phyloP scores from a whole-genome alignment of 169 alveolate genomes.

The Plasmodium ovale region DNA sequence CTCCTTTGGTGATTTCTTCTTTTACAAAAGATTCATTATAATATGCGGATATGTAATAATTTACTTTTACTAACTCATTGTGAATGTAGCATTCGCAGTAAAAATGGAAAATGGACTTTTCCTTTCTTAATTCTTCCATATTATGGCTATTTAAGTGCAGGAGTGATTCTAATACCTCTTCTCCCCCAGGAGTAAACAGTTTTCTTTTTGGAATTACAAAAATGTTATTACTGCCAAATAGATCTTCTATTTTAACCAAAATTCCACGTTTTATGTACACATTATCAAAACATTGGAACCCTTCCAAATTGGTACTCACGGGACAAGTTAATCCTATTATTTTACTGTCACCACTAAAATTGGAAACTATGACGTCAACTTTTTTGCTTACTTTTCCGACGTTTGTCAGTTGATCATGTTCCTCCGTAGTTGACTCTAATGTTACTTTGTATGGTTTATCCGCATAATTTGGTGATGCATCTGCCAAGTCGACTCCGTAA shows the following conservation, averaged over 20 bases:
- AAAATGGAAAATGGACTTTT: constrained; percentile 19
- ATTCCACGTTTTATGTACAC: background rate
- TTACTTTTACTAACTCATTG: background rate
- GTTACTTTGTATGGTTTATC: no score
- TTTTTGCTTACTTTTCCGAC: background rate
- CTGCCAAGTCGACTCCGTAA: constrained; percentile 13
- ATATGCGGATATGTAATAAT: constrained; percentile 36
- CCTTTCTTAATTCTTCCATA: constrained; percentile 23
- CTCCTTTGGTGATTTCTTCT: background rate
- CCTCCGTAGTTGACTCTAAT: no score
- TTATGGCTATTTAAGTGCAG: constrained; percentile 22
- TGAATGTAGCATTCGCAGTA: constrained; percentile 6
- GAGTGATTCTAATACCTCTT: constrained; percentile 7
- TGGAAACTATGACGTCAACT: constrained; percentile 5
- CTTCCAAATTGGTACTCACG: background rate
- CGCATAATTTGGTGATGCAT: constrained; percentile 28
- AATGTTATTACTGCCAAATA: constrained; percentile 21
- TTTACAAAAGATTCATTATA: background rate
- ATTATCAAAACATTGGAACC: constrained; percentile 11
- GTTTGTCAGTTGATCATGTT: background rate
- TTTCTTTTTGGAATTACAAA: constrained; percentile 16
- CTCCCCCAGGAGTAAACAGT: background rate
- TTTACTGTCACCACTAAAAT: constrained; percentile 19
- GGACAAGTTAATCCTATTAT: constrained; percentile 27
- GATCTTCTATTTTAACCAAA: constrained; percentile 6